Percentiles rank a stretch among this genome's conserved stretches.
Evolutionary conservation across 2,329 filamentous ascomycete genomes (phyloP).

Genomic region (Diplodia intermedia): DNA sequence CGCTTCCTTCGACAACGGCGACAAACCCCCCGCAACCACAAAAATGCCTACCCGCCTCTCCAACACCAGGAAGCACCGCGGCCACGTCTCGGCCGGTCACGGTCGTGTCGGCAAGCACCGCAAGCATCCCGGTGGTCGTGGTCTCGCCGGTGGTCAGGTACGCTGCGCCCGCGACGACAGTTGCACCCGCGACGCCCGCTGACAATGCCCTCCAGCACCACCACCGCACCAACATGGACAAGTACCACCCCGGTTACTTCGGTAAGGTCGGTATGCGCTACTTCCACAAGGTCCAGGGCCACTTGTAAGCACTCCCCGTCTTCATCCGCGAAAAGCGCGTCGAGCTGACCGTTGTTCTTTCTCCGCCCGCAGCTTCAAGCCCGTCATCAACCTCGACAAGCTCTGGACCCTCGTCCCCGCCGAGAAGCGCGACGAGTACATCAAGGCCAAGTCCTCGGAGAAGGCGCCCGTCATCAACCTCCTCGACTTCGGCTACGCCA

Average conservation of each 20-base stretch:
- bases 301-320: conserved; percentile 59
- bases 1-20: neutral
- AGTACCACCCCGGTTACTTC: conserved; percentile 94
- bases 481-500: conserved; percentile 95
- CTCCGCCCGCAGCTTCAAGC: conserved; percentile 73
- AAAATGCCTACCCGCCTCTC: conserved; percentile 74
- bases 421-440: conserved; percentile 93
- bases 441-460: conserved; percentile 79
- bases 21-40: neutral
- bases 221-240: conserved; percentile 90
- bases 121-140: conserved; percentile 77
- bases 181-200: neutral
- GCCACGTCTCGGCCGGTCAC: conserved; percentile 97
- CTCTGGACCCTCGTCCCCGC: conserved; percentile 93
- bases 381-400: conserved; percentile 99
- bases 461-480: conserved; percentile 98
- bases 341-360: too few species aligned
- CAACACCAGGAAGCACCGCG: conserved; percentile 86
- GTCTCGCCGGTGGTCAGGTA: conserved; percentile 86
- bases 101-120: conserved; percentile 99
- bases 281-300: conserved; percentile 93
- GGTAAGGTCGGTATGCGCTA: conserved; percentile 63
- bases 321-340: neutral
- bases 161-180: neutral
- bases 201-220: conserved; percentile 67